Percentiles rank a stretch among this genome's conserved stretches.
Conservation (phyloP, 2,329 filamentous ascomycete genomes). For the Xylariaceae sp. region DNA sequence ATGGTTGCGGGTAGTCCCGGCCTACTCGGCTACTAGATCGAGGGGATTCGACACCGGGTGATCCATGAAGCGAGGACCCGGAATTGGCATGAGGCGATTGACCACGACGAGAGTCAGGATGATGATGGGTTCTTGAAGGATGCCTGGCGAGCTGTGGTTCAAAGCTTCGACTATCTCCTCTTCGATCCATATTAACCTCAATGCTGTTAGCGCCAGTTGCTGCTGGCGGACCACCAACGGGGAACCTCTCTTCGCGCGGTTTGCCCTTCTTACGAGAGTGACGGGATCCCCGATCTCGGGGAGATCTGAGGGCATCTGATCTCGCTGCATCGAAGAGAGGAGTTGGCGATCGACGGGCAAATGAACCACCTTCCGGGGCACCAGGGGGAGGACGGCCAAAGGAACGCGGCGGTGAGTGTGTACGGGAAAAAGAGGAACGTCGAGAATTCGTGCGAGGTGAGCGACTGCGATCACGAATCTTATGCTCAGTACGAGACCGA, state of each 20-base stretch:
- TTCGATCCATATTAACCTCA: slow-evolving; percentile 44
- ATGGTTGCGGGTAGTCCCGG: slow-evolving; percentile 43
- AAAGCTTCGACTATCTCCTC: slow-evolving; percentile 34
- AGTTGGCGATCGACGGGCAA: slow-evolving; percentile 22
- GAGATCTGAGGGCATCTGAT: slow-evolving; percentile 22
- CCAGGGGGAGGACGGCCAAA: slow-evolving; percentile 15
- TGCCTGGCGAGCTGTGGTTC: slow-evolving; percentile 30
- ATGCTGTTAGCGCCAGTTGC: slow-evolving; percentile 45
- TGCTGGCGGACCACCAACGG: slow-evolving; percentile 28
- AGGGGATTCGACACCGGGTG: slow-evolving; percentile 57
- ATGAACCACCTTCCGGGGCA: slow-evolving; percentile 19
- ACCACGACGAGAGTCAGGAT: slow-evolving; percentile 29
- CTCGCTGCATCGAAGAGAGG: slow-evolving; percentile 19
- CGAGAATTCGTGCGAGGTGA: slow-evolving; percentile 24
- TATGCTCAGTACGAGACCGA: slow-evolving; percentile 18
- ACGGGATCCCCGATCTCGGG: slow-evolving; percentile 23
- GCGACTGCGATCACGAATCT: slow-evolving; percentile 20
- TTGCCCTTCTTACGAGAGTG: slow-evolving; percentile 32
- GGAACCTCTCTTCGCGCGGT: slow-evolving; percentile 36
- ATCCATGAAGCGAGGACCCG: slow-evolving; percentile 51
- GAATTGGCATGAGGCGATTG: slow-evolving; percentile 56
- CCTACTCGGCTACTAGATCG: slow-evolving; percentile 51
- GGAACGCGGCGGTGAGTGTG: slow-evolving; percentile 24
- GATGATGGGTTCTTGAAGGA: slow-evolving; percentile 33
- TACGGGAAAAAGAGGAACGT: slow-evolving; percentile 27